Evolutionary conservation across 2,329 filamentous ascomycete species (phyloP).

Genomic region (Alternaria viburni): DNA sequence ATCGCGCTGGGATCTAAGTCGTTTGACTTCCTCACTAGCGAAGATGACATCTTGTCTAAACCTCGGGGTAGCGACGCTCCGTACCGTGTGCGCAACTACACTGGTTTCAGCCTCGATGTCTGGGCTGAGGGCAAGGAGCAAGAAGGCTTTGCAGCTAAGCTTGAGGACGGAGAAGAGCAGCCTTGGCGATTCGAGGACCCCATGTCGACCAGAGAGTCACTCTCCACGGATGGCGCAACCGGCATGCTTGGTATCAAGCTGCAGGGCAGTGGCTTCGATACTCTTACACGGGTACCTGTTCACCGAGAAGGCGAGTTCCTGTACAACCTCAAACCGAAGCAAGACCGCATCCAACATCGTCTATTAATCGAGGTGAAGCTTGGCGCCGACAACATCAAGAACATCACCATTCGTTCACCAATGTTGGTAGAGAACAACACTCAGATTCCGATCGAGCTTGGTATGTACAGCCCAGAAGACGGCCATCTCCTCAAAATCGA

Average conservation of each 20-base stretch:
- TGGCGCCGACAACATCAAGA: constrained; percentile 95
- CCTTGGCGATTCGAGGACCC: constrained; percentile 98
- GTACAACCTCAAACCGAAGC: constrained; percentile 86
- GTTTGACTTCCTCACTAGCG: constrained; percentile 83
- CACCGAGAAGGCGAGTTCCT: constrained; percentile 93
- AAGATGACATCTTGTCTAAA: constrained; percentile 92
- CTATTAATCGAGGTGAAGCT: constrained; percentile 90
- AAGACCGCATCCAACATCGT: constrained; percentile 83
- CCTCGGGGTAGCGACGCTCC: constrained; percentile 90
- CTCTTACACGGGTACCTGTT: constrained; percentile 83
- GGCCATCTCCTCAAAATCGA: constrained; percentile 96
- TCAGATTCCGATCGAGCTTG: constrained; percentile 92
- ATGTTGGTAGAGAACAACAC: constrained; percentile 94
- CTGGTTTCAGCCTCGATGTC: constrained; percentile 86
- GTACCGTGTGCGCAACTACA: constrained; percentile 93
- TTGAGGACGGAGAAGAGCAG: constrained; percentile 87
- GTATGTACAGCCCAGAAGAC: constrained; percentile 85
- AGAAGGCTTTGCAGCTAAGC: constrained; percentile 73
- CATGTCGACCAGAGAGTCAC: constrained; percentile 91
- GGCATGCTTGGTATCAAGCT: constrained; percentile 82
- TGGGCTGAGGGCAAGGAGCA: constrained; percentile 75
- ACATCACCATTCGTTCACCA: constrained; percentile 92
- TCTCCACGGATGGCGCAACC: constrained; percentile 81
- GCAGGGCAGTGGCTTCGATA: constrained; percentile 93
- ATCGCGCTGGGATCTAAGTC: constrained; percentile 95